Percentiles rank a stretch among this genome's conserved stretches.
Conservation (phyloP, 2,329 filamentous ascomycete genomes). For the Xylariaceae sp. region DNA sequence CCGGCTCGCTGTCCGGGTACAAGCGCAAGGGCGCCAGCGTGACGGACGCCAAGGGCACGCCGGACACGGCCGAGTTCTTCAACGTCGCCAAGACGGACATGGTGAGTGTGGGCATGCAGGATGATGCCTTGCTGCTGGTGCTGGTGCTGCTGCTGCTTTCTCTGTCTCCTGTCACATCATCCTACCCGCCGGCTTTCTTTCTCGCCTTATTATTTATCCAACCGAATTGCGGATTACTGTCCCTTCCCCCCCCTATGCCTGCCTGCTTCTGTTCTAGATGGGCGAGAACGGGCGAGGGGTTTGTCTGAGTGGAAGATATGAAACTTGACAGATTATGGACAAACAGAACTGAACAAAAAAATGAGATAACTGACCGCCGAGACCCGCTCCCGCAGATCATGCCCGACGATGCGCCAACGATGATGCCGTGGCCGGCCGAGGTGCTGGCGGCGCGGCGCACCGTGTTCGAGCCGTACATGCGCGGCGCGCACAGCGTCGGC, state of each 20-base stretch:
- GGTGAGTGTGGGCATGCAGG: too few relatives aligned
- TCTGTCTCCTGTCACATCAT: too few relatives aligned
- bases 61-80: conserved; percentile 28
- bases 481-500: conserved; percentile 21
- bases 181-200: too few relatives aligned
- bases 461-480: conserved; percentile 20
- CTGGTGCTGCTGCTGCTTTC: too few relatives aligned
- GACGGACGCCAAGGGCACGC: conserved; percentile 19
- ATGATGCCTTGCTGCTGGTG: too few relatives aligned
- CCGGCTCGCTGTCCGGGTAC: conserved; percentile 24
- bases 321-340: neutral
- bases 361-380: conserved; percentile 24
- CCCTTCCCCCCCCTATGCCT: too few relatives aligned
- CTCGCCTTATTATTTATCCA: too few relatives aligned
- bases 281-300: too few relatives aligned
- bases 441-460: conserved; percentile 16
- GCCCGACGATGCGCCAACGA: conserved; percentile 13
- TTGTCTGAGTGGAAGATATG: too few relatives aligned
- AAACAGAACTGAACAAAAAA: conserved; percentile 6
- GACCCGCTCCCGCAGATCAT: conserved; percentile 12
- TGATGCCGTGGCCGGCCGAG: conserved; percentile 20
- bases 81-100: conserved; percentile 27
- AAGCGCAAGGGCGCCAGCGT: conserved; percentile 22
- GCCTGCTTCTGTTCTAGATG: too few relatives aligned
- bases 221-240: too few relatives aligned